Conservation (phyloP, 2,329 filamentous ascomycete genomes). For the Aspergillus tanneri region DNA sequence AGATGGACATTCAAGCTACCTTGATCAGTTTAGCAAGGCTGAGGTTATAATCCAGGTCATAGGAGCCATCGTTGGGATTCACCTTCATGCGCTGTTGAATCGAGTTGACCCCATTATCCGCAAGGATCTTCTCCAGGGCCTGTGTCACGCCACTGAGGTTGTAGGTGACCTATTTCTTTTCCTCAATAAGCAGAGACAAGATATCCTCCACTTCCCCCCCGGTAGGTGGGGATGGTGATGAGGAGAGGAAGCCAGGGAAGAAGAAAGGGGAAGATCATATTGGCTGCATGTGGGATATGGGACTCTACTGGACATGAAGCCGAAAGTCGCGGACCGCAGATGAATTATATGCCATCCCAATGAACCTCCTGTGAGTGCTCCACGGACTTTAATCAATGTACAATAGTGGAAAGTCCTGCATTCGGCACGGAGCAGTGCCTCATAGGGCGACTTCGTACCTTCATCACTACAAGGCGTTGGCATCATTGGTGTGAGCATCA, state of each 20-base stretch:
- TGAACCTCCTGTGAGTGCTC: too few species aligned
- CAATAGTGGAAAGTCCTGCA: background rate
- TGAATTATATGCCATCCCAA: too few species aligned
- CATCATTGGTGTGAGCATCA: slow-evolving; percentile 22
- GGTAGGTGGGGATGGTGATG: slow-evolving; percentile 57
- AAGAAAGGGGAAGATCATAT: slow-evolving; percentile 17
- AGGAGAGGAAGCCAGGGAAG: slow-evolving; percentile 18
- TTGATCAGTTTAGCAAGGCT: slow-evolving; percentile 64
- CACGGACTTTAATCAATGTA: slow-evolving; percentile 4
- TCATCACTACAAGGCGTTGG: background rate
- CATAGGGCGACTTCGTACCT: background rate
- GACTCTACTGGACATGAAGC: too few species aligned
- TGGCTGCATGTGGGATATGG: too few species aligned
- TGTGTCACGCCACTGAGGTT: slow-evolving; percentile 54
- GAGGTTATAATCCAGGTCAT: slow-evolving; percentile 70
- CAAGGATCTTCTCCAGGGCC: slow-evolving; percentile 63
- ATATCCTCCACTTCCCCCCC: slow-evolving; percentile 70
- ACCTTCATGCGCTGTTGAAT: slow-evolving; percentile 73
- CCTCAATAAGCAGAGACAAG: slow-evolving; percentile 65
- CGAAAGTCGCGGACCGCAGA: too few species aligned
- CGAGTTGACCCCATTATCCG: slow-evolving; percentile 63
- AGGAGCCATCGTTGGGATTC: slow-evolving; percentile 62
- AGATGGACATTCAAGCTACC: slow-evolving; percentile 60
- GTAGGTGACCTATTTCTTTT: slow-evolving; percentile 61
- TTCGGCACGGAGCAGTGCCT: slow-evolving; percentile 1